These are phyloP conservation scores for Penicillium vulpinum DNA, from an alignment of 2,329 filamentous ascomycete species.

Conservation along the genomic window DNA sequence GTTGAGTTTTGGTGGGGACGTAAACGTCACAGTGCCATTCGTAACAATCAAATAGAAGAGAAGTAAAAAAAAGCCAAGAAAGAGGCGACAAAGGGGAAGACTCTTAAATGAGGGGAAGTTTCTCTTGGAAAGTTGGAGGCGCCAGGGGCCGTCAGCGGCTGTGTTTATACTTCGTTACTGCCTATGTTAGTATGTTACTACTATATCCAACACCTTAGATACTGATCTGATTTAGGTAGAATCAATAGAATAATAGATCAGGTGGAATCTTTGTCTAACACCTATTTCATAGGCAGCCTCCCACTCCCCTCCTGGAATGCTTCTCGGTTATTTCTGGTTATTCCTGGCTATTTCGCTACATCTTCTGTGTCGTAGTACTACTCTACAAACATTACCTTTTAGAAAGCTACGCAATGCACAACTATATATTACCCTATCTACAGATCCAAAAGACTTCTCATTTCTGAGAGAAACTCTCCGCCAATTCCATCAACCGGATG, in stretches of 20 bases:
- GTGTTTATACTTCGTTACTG: constrained; percentile 18
- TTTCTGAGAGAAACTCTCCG: not conserved
- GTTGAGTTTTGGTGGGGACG: constrained; percentile 20
- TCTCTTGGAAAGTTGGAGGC: constrained; percentile 17
- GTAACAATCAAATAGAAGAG: not conserved
- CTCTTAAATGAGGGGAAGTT: constrained; percentile 29
- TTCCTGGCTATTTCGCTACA: not conserved
- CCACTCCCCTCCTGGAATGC: not conserved
- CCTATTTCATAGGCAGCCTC: not conserved
- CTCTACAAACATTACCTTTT: not conserved
- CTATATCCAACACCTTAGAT: not conserved
- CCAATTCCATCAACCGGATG: not conserved
- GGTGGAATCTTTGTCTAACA: not conserved
- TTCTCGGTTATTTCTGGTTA: not conserved
- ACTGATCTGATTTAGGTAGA: not conserved
- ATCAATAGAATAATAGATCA: not conserved
- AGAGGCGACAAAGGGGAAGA: constrained; percentile 1
- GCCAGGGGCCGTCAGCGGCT: constrained; percentile 19
- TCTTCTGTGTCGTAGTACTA: too few species aligned
- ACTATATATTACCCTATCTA: not conserved
- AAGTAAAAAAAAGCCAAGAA: not conserved
- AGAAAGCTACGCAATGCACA: too few species aligned
- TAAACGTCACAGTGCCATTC: constrained; percentile 19
- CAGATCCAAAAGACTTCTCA: not conserved
- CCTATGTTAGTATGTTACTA: too few species aligned